Percentiles rank a stretch among this genome's conserved stretches.
phyloP scores from a whole-genome alignment of 768 basidiomycete species.

The Suillus bovinus region DNA sequence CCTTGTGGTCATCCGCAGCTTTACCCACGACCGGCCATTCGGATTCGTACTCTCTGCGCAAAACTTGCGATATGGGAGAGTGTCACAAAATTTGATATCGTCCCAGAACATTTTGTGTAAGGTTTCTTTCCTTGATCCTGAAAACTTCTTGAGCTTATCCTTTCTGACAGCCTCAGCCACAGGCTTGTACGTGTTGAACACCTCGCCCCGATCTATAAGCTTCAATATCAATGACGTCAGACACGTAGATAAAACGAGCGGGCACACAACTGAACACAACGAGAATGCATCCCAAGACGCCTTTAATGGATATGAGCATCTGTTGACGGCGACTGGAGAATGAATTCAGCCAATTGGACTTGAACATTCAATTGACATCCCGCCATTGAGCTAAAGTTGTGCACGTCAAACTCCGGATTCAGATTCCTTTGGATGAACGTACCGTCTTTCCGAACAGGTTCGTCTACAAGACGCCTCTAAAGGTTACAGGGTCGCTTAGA shows the following conservation, averaged over 20 bases:
- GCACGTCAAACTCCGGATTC: no score
- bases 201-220: constrained; percentile 14
- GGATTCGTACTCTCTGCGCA: constrained; percentile 17
- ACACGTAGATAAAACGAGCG: constrained; percentile 17
- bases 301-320: background rate
- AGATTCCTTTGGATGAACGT: background rate
- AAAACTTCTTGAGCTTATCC: constrained; percentile 2
- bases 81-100: constrained; percentile 1
- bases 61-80: constrained; percentile 21
- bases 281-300: background rate
- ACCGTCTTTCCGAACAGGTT: background rate
- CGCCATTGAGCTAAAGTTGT: background rate
- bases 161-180: background rate
- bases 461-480: background rate
- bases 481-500: background rate
- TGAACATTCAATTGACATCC: background rate
- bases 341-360: background rate
- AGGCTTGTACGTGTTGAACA: constrained; percentile 1
- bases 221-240: constrained; percentile 14
- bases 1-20: constrained; percentile 1
- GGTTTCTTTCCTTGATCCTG: constrained; percentile 1
- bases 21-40: background rate
- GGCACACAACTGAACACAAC: constrained; percentile 21
- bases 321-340: background rate
- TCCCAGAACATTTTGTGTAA: background rate